These are phyloP conservation scores for Kwoniella sp. DNA, from an alignment of 768 basidiomycete species.

Conservation along the genomic window DNA sequence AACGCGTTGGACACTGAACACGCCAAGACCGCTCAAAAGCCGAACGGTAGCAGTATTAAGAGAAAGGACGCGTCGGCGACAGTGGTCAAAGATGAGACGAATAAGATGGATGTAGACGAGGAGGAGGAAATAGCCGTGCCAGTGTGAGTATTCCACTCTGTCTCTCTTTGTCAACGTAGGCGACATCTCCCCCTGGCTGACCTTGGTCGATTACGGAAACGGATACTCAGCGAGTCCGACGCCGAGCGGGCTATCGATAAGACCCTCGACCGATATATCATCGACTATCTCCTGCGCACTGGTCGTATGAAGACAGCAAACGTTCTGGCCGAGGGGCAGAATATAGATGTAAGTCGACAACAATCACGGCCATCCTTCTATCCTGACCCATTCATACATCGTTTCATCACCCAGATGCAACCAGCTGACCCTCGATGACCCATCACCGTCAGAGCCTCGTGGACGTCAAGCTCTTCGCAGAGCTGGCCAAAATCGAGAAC, in stretches of 20 bases:
- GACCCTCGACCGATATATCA: slow-evolving; percentile 78
- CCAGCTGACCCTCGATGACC: slow-evolving; percentile 17
- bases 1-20: slow-evolving; percentile 3
- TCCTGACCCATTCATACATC: too few relatives aligned
- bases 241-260: slow-evolving; percentile 15
- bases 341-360: slow-evolving; percentile 74
- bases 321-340: slow-evolving; percentile 72
- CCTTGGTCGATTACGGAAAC: not conserved
- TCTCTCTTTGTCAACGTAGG: too few relatives aligned
- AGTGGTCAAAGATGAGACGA: not conserved
- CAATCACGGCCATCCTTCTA: too few relatives aligned
- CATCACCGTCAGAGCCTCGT: slow-evolving; percentile 82
- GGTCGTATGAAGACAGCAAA: slow-evolving; percentile 77
- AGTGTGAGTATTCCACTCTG: not conserved
- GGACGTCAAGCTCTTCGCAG: slow-evolving; percentile 87
- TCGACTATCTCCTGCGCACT: slow-evolving; percentile 85
- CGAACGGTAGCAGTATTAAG: not conserved
- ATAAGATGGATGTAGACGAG: slow-evolving; percentile 16
- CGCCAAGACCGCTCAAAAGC: not conserved
- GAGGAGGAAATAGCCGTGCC: slow-evolving; percentile 1
- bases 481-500: slow-evolving; percentile 81
- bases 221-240: slow-evolving; percentile 8
- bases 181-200: too few relatives aligned
- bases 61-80: not conserved
- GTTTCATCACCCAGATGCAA: slow-evolving; percentile 29